Evolutionary conservation across 176 grass and related monocot species (phyloP).

Genomic region (Carex parvula): DNA sequence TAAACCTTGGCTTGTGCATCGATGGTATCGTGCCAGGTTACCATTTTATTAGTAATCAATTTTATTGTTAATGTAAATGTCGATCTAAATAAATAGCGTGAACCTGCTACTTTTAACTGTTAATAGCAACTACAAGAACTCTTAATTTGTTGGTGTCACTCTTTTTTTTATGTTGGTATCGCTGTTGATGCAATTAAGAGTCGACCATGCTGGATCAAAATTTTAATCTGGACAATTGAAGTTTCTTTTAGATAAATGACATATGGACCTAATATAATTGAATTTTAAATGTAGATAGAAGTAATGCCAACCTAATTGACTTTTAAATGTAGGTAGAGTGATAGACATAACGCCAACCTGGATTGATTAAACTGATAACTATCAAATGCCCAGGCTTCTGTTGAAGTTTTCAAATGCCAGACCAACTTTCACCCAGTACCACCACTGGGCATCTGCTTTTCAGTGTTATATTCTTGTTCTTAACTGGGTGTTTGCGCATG

Average conservation of each 20-base stretch:
- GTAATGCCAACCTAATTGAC: neutral
- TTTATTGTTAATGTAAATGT: neutral
- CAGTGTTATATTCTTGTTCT: too few species aligned
- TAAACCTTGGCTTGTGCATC: neutral
- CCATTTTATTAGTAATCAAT: too few species aligned
- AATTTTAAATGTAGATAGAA: neutral
- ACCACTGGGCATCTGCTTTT: neutral
- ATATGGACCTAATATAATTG: neutral
- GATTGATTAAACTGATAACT: neutral
- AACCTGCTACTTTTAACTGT: neutral
- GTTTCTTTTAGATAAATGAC: neutral
- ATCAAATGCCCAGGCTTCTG: neutral
- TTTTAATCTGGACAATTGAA: neutral
- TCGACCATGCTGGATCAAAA: neutral
- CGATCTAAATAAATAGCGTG: neutral
- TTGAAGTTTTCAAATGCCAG: neutral
- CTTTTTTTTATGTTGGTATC: neutral
- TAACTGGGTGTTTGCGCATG: neutral
- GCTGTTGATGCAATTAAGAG: neutral
- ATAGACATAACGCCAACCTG: neutral
- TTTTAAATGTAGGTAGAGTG: neutral
- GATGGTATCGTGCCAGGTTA: neutral
- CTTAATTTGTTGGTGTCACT: neutral
- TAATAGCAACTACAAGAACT: neutral
- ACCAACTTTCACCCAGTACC: neutral